A percentile compares a stretch with the other conserved stretches of the same genome.
Evolutionary conservation across 371 early-diverging fungal species (phyloP).

Genomic region (Nematocida ausubeli): DNA sequence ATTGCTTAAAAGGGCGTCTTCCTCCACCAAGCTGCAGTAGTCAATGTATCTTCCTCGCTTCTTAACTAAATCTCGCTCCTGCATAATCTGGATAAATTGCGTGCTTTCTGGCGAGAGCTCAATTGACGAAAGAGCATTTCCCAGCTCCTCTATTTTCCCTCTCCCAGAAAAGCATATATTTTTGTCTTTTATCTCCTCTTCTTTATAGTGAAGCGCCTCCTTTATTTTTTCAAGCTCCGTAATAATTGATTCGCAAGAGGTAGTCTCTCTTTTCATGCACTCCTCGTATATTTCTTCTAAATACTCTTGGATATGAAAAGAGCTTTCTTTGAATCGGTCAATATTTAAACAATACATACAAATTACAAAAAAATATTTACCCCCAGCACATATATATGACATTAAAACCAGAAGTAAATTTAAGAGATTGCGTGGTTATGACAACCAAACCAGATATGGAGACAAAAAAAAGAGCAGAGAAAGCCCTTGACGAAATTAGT

Average conservation of each 20-base stretch:
- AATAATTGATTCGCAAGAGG: not conserved
- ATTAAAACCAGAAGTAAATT: constrained; percentile 17
- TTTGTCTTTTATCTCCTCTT: constrained; percentile 9
- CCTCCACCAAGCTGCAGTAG: not conserved
- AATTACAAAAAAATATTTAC: constrained; percentile 49
- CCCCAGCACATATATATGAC: constrained; percentile 38
- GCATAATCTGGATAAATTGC: not conserved
- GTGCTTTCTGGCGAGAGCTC: not conserved
- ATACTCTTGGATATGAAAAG: constrained; percentile 9
- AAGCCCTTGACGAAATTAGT: constrained; percentile 23
- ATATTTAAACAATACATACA: constrained; percentile 19
- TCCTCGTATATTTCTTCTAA: constrained; percentile 34
- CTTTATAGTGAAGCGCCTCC: constrained; percentile 41
- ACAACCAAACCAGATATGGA: constrained; percentile 48
- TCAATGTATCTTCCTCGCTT: not conserved
- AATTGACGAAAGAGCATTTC: constrained; percentile 24
- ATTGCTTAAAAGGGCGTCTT: not conserved
- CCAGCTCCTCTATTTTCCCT: constrained; percentile 29
- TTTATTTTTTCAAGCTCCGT: constrained; percentile 29
- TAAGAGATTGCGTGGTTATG: constrained; percentile 53
- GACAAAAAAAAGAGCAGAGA: constrained; percentile 34
- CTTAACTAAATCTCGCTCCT: not conserved
- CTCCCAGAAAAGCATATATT: not conserved
- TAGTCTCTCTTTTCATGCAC: not conserved
- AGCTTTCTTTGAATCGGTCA: constrained; percentile 47